A percentile compares a stretch with the other conserved stretches of the same genome.
These are phyloP conservation scores for Stropharia rugosoannulata DNA, from an alignment of 768 basidiomycete species.

Conservation along the genomic window DNA sequence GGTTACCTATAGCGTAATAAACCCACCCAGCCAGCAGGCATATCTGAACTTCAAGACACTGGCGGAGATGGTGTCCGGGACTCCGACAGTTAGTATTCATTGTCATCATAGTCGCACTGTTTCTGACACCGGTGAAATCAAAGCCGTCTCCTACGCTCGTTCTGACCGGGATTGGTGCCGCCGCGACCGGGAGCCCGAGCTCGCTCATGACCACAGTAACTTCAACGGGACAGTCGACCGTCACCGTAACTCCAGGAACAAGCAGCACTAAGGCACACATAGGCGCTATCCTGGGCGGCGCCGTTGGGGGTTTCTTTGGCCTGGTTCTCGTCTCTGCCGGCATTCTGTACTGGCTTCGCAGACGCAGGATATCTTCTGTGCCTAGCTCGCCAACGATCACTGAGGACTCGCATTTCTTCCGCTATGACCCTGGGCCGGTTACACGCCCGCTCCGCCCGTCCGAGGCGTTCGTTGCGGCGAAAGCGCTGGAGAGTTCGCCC, in stretches of 20 bases:
- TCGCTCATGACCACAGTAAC: too few species aligned
- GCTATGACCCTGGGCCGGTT: background rate
- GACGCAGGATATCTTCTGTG: background rate
- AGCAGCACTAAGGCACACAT: conserved; percentile 12
- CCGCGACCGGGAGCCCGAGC: background rate
- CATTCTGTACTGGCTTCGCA: background rate
- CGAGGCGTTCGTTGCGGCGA: conserved; percentile 6
- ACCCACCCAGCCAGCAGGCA: background rate
- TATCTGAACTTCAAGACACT: background rate
- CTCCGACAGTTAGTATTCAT: background rate
- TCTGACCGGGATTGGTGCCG: background rate
- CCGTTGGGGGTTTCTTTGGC: conserved; percentile 21
- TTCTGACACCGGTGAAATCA: background rate
- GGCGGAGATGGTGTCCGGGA: conserved; percentile 2
- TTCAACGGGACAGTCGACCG: background rate
- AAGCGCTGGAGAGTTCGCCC: conserved; percentile 1
- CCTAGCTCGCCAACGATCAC: background rate
- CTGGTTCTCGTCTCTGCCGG: conserved; percentile 10
- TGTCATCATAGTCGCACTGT: too few species aligned
- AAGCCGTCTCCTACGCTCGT: conserved; percentile 1
- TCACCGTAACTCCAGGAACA: too few species aligned
- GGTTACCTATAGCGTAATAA: background rate
- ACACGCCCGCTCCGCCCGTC: background rate
- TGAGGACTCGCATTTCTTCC: conserved; percentile 4
- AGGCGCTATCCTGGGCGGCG: conserved; percentile 10